Evolutionary conservation across 768 basidiomycete genomes (phyloP), one percentile per base, ranked within the genome.

Genomic region (Lentinus tigrinus): DNA sequence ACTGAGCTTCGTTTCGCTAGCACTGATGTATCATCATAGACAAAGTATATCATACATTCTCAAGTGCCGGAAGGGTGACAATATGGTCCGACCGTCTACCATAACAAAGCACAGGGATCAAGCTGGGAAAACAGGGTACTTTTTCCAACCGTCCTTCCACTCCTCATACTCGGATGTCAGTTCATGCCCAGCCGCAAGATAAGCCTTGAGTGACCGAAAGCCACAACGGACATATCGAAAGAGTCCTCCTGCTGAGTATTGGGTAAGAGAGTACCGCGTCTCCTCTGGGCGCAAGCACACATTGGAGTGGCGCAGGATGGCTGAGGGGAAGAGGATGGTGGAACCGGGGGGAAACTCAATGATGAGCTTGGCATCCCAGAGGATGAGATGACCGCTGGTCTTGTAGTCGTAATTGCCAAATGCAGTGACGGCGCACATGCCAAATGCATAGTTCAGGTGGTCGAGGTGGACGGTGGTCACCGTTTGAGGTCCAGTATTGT

Each of bases 321-420:
- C 67, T 14, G 64, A 67, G 1, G 67, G 67, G 19, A 69, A 47
- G 47, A 65, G 51, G 47, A 65, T 53, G 16, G 51, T 56, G 1
- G 47, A 24, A 3, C 65, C 65, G 21, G 58, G 63, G 11, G 63
- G 67, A 31, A 65, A 65, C 40, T 67, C 66, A 21, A 67, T 55
- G 51, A 67, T 47, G 24, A 67, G 49, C 14, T 51, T 48, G 2
- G 60, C 24, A 16, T 63, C 54, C 27, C 47, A 40, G 2, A 69
- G 60, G 24, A 65, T 47, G 14, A 68, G 34, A 42, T 68, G 67
- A 0, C 67, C 67, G n/a, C 67, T 58, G 0, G 1, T 38, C 13
- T 14, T 39, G 16, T 21, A 50, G 49, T 69, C 40, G 43, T 42
- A 69, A 9, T 57, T n/a, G 2, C 67, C 67, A 6, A 60, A 17